Conservation (phyloP, 108 stramenopile genomes). For the Pseudonitzschia pungens region DNA sequence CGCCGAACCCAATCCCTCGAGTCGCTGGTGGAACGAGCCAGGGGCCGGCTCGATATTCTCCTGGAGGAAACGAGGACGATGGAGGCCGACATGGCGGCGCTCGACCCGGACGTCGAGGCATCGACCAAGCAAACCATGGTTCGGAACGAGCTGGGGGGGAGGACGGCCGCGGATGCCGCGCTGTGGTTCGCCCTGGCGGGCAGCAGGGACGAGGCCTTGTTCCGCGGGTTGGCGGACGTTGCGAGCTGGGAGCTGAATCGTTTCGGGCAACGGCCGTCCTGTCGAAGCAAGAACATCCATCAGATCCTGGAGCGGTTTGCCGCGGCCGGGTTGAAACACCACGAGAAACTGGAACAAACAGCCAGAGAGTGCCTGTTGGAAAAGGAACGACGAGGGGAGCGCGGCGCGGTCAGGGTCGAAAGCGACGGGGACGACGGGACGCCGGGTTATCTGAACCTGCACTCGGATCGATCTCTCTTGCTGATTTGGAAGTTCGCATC, state of each 20-base stretch:
- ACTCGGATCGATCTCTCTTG: constrained; percentile 55
- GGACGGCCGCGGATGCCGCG: constrained; percentile 81
- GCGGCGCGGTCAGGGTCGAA: neutral
- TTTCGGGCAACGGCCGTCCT: constrained; percentile 58
- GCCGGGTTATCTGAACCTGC: constrained; percentile 21
- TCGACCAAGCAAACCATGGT: constrained; percentile 14
- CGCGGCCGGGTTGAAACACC: constrained; percentile 48
- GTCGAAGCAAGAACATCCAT: constrained; percentile 59
- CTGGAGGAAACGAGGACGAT: neutral
- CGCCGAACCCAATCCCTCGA: neutral
- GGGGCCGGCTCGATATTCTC: neutral
- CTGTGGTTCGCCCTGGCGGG: constrained; percentile 83
- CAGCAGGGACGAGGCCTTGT: constrained; percentile 30
- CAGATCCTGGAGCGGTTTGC: constrained; percentile 67
- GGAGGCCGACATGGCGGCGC: neutral
- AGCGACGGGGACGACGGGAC: neutral
- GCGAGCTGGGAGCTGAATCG: constrained; percentile 52
- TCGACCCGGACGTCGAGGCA: neutral
- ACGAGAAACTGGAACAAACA: constrained; percentile 5
- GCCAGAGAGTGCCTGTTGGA: neutral
- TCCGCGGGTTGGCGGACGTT: constrained; percentile 45
- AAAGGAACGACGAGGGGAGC: neutral
- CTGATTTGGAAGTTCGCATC: constrained; percentile 73
- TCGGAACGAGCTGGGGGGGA: constrained; percentile 47
- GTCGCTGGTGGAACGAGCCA: constrained; percentile 1